Evolutionary conservation across 2,329 filamentous ascomycete genomes (phyloP), one percentile per base, ranked within the genome.

Genomic region (Monosporascus sp.): DNA sequence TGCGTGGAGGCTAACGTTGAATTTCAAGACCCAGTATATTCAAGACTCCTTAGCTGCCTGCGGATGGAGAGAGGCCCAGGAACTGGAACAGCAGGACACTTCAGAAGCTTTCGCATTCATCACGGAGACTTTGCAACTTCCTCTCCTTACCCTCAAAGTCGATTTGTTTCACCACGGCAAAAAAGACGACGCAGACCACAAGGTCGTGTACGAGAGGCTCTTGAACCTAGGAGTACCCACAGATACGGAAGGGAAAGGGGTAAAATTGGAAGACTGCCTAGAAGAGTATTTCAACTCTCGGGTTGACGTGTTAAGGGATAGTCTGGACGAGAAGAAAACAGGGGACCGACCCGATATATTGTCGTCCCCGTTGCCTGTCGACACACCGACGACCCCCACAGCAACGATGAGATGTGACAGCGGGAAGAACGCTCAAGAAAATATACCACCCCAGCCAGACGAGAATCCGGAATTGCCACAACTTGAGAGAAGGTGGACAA

Each of bases 31-130:
- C 7, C 82, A 88, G 69, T 78, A 91, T 59, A 79, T 99, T 16
- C 92, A 97, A 70, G 84, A 93, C 41, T 79, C 91, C 9, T 72
- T 97, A 40, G 86, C 87, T 19, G 87, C 86, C 51, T 97, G 92
- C 68, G 94, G 93, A 4, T 97, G 94, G 94, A 74, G 81, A 60
- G 91, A 95, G 54, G 92, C 92, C 47, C 80, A 81, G 22, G 72
- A 81, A 53, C 67, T 89, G n/a, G 81, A 86, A 61, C 94, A 97
- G 66, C 94, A 99, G 71, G 94, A 99, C 70, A 90, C 91, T 0
- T 97, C 94, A 0, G 94, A 99, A 71, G 92, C 92, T 1, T 97
- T 97, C 67, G 89, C 87, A 0, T 97, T 97, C 68, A 91, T 99
- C 58, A 96, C 93, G 0, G 92, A 91, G 60, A 91, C 87, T 22